A percentile compares a stretch with the other conserved stretches of the same genome.
Evolutionary conservation across 75 land plant species (phyloP).

Genomic region (Pseudotsuga menziesii): DNA sequence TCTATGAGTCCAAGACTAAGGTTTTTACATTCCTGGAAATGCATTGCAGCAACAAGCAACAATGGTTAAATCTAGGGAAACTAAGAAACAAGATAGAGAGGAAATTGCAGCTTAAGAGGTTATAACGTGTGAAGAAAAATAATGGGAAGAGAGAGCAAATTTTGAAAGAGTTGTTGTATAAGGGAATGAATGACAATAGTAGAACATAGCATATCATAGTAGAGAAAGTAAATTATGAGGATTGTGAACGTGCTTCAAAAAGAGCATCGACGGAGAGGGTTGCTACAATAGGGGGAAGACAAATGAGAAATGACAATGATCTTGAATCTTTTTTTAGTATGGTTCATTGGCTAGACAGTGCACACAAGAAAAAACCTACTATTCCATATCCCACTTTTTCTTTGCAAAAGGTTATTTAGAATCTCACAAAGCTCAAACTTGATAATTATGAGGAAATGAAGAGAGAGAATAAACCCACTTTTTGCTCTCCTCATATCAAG

Average conservation of each 20-base stretch:
- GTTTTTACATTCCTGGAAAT: too few species aligned
- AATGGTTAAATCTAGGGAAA: conserved; percentile 37
- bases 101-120: conserved; percentile 29
- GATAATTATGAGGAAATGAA: too few species aligned
- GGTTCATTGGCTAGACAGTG: conserved; percentile 64
- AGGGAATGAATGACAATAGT: conserved; percentile 17
- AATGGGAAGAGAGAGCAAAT: conserved; percentile 35
- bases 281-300: conserved; percentile 64
- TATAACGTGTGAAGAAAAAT: conserved; percentile 43
- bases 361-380: conserved; percentile 49
- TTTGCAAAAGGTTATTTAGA: too few species aligned
- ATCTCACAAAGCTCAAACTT: too few species aligned
- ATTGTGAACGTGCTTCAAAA: conserved; percentile 49
- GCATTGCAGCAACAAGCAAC: too few species aligned
- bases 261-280: conserved; percentile 40
- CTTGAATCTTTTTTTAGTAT: conserved; percentile 67
- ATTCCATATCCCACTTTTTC: too few species aligned
- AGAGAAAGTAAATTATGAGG: conserved; percentile 50
- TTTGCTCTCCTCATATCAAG: too few species aligned
- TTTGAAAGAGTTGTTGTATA: conserved; percentile 52
- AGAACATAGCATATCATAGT: conserved; percentile 40
- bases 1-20: too few species aligned
- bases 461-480: too few species aligned
- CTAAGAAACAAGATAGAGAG: conserved; percentile 26
- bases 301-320: conserved; percentile 57